phyloP scores from a whole-genome alignment of 495 filamentous ascomycete species.

The Chaetomidium leptoderma region DNA sequence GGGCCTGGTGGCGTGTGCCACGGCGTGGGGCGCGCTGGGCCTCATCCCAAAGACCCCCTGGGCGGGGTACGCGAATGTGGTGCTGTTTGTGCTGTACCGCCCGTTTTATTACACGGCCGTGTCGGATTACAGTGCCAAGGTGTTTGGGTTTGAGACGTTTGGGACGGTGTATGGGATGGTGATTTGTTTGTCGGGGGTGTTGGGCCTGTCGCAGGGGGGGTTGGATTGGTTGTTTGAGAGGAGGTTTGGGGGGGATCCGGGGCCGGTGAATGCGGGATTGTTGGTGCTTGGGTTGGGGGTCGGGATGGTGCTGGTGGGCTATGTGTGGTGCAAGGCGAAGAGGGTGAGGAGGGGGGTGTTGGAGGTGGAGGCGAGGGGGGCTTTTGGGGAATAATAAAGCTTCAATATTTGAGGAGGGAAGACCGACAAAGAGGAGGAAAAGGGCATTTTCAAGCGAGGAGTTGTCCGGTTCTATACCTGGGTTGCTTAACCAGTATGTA shows the following conservation, averaged over 20 bases:
- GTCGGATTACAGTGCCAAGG: conserved; percentile 84
- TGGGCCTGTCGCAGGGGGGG: conserved; percentile 81
- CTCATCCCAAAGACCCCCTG: conserved; percentile 57
- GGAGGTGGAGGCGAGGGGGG: conserved; percentile 38
- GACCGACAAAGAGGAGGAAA: background rate
- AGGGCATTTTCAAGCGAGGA: background rate
- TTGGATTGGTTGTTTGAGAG: conserved; percentile 77
- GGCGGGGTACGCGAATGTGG: conserved; percentile 74
- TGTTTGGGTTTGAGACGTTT: conserved; percentile 93
- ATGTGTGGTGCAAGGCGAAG: conserved; percentile 43
- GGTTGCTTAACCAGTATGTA: too few species aligned
- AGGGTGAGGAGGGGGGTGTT: conserved; percentile 33
- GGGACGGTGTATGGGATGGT: conserved; percentile 94
- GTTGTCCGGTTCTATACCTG: background rate
- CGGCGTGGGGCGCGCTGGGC: conserved; percentile 74
- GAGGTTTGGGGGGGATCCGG: conserved; percentile 64
- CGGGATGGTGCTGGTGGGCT: conserved; percentile 56
- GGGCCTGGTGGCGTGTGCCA: conserved; percentile 67
- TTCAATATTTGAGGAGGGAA: too few species aligned
- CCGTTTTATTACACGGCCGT: conserved; percentile 76
- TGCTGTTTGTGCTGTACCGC: conserved; percentile 72
- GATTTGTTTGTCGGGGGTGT: conserved; percentile 80
- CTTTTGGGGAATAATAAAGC: too few species aligned
- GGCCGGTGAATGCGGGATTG: conserved; percentile 72
- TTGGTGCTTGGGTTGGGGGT: conserved; percentile 56